Evolutionary conservation across 2,329 filamentous ascomycete species (phyloP).

Genomic region (Parafenestella ontariensis): DNA sequence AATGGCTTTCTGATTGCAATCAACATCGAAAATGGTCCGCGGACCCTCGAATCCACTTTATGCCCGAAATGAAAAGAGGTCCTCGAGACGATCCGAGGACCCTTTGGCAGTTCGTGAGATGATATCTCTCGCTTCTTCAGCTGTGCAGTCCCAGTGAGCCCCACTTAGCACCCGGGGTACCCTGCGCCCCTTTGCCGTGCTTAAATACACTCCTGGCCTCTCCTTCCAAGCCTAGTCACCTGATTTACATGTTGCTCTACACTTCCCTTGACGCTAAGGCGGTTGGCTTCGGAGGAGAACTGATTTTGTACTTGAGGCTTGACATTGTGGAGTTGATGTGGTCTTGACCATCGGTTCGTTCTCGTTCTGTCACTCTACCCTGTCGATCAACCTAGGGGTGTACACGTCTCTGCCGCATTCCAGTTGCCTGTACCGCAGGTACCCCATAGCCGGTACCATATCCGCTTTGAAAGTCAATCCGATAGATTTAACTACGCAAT

Average conservation of each 20-base stretch:
- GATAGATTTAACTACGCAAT: conserved; percentile 4
- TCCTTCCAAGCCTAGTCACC: not conserved
- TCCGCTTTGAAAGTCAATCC: not conserved
- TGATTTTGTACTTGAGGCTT: not conserved
- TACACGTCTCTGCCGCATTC: conserved; percentile 5
- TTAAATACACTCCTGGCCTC: not conserved
- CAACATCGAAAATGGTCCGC: not conserved
- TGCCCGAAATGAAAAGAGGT: conserved; percentile 12
- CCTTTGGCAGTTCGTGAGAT: conserved; percentile 18
- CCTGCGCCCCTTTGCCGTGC: conserved; percentile 9
- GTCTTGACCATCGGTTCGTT: not conserved
- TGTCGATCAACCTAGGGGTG: conserved; percentile 3
- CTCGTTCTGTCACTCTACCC: conserved; percentile 11
- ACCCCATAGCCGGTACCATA: conserved; percentile 1
- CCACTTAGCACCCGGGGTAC: conserved; percentile 20
- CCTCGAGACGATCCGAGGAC: conserved; percentile 12
- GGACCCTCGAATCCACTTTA: conserved; percentile 1
- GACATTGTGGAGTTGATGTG: not conserved
- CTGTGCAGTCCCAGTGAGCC: conserved; percentile 6
- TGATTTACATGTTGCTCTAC: not conserved
- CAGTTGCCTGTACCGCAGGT: not conserved
- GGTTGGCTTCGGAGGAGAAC: conserved; percentile 3
- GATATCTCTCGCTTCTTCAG: conserved; percentile 8
- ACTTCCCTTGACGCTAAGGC: not conserved
- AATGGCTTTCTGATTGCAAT: conserved; percentile 4